Base-by-base conservation (phyloP, 2,329 filamentous ascomycete species). In the Onygenales sp. region DNA sequence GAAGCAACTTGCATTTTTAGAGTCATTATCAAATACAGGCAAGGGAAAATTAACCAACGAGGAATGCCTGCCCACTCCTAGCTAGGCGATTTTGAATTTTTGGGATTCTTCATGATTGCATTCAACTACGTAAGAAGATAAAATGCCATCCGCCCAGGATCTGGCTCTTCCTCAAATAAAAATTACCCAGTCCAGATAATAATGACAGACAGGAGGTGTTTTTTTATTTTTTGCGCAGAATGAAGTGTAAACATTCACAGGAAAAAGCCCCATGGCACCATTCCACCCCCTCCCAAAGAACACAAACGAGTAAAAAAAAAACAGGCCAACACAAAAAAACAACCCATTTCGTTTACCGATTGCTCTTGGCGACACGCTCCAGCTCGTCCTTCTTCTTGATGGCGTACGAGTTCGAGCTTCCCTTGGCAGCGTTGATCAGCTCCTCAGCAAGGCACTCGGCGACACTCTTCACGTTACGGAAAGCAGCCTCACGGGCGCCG, bases 311-410 rank as follows among this genome's bases (percentile, higher is more conserved):
- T 55, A 54, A 61, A 68, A 65, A 63, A 64, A 65, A 67, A 67
- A 67, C 61, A 58, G 36, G 33, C 13, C 37, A 67, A 66, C 61
- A 66, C 63, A 62, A 67, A 67, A 70, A 66, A 63, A 68, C 63
- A 70, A 63, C 60, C 21, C 21, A 27, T 27, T 27, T 27, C 60
- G 61, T 91, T 91, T 97, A 98, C 87, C 93, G 88, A 87, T 98
- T 98, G 85, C 84, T 89, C 89, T 98, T 98, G 80, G 93, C 93
- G 70, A 98, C 93, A 93, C 93, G 93, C 87, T 98, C 93, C 81
- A 98, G 80, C 87, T 98, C 94, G 78, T 98, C 93, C 92, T 98
- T 98, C 90, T 98, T 98, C 90, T 98, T 98, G 86, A 98, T 98
- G 72, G 94, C 93, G 77, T 97, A 98, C 67, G 91, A 96, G 90